A percentile compares a stretch with the other conserved stretches of the same genome.
phyloP scores from a whole-genome alignment of 2,329 filamentous ascomycete genomes.

The Aspergillus puulaauensis region DNA sequence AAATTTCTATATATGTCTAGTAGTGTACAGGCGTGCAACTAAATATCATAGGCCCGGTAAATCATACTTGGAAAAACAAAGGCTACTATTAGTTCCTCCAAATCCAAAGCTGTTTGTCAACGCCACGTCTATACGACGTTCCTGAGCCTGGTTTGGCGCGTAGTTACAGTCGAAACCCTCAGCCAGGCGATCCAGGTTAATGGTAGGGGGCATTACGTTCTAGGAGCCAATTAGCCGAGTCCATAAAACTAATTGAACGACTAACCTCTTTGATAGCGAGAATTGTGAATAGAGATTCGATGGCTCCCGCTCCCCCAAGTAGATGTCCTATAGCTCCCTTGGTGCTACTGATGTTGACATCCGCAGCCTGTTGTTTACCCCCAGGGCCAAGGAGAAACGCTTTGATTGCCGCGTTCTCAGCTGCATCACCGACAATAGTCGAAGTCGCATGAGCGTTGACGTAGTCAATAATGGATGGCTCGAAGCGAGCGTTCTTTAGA shows the following conservation, averaged over 20 bases:
- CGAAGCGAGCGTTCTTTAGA: slow-evolving; percentile 68
- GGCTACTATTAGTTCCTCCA: slow-evolving; percentile 88
- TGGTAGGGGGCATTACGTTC: slow-evolving; percentile 78
- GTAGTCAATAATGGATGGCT: slow-evolving; percentile 75
- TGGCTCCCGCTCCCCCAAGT: slow-evolving; percentile 83
- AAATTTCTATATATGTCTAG: neutral
- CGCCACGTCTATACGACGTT: slow-evolving; percentile 68
- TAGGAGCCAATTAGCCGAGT: slow-evolving; percentile 36
- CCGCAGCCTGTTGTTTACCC: slow-evolving; percentile 59
- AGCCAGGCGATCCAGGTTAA: slow-evolving; percentile 72
- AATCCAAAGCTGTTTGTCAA: slow-evolving; percentile 97
- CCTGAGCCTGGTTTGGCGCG: slow-evolving; percentile 69
- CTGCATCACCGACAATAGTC: slow-evolving; percentile 79
- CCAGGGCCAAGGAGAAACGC: slow-evolving; percentile 71
- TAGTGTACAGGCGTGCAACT: neutral
- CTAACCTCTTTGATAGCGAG: slow-evolving; percentile 75
- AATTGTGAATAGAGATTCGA: slow-evolving; percentile 84
- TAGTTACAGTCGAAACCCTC: slow-evolving; percentile 79
- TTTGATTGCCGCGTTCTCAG: slow-evolving; percentile 82
- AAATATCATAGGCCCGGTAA: neutral
- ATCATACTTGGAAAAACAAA: slow-evolving; percentile 63
- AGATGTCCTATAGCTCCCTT: slow-evolving; percentile 93
- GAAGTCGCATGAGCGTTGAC: slow-evolving; percentile 95
- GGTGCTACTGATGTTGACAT: slow-evolving; percentile 85
- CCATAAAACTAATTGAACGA: slow-evolving; percentile 7